Evolutionary conservation across 371 early-diverging fungal species (phyloP).

Genomic region (Mucor saturninus): DNA sequence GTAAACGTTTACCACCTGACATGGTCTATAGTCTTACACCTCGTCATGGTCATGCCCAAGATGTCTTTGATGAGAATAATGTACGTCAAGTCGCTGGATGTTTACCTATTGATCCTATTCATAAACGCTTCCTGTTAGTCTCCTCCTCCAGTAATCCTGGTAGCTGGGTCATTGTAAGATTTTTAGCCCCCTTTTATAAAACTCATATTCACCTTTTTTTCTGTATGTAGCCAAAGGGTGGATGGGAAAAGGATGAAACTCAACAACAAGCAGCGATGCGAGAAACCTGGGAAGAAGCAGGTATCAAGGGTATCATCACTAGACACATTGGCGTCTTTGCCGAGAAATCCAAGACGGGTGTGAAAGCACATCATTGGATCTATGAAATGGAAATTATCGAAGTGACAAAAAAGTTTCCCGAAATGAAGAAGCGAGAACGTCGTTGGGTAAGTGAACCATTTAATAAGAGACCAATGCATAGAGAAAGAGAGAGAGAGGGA

Average conservation of each 20-base stretch:
- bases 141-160: slow-evolving; percentile 47
- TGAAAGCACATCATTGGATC: slow-evolving; percentile 53
- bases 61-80: slow-evolving; percentile 34
- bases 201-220: not conserved
- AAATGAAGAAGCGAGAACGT: slow-evolving; percentile 56
- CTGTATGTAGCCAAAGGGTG: slow-evolving; percentile 54
- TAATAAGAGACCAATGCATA: not conserved
- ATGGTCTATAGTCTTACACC: slow-evolving; percentile 29
- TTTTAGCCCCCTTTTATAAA: not conserved
- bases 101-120: slow-evolving; percentile 52
- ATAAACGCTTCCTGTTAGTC: slow-evolving; percentile 52
- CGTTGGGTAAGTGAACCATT: slow-evolving; percentile 44
- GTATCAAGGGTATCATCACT: slow-evolving; percentile 52
- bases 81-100: slow-evolving; percentile 59
- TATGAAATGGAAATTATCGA: slow-evolving; percentile 62
- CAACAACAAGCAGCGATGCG: slow-evolving; percentile 59
- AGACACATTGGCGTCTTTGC: slow-evolving; percentile 54
- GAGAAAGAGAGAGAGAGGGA: too few species aligned
- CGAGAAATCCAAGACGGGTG: slow-evolving; percentile 45
- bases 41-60: slow-evolving; percentile 40
- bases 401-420: slow-evolving; percentile 57
- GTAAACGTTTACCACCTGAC: slow-evolving; percentile 5
- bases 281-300: slow-evolving; percentile 69
- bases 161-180: slow-evolving; percentile 54
- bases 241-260: slow-evolving; percentile 64